phyloP scores from a whole-genome alignment of 169 alveolate genomes.

The Plasmodium coatneyi region DNA sequence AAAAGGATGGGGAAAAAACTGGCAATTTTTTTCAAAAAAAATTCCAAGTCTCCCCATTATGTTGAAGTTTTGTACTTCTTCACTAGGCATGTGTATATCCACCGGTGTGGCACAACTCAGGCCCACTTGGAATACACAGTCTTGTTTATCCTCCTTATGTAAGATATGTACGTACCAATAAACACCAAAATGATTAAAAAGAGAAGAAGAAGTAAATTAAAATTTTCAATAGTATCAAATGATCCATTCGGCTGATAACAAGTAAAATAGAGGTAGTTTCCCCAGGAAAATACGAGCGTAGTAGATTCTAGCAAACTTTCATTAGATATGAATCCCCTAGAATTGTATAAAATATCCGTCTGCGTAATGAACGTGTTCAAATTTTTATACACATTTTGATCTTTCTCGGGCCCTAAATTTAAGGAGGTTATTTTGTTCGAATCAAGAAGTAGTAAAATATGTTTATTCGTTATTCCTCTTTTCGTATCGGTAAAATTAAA shows the following conservation, averaged over 20 bases:
- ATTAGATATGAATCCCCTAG: constrained; percentile 64
- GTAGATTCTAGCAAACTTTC: constrained; percentile 73
- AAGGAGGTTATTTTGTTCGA: constrained; percentile 51
- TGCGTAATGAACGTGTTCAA: constrained; percentile 61
- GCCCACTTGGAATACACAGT: constrained; percentile 47
- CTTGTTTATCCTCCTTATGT: constrained; percentile 45
- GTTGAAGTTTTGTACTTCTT: background rate
- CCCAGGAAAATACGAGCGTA: constrained; percentile 72
- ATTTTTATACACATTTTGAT: constrained; percentile 14
- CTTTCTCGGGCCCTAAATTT: constrained; percentile 21
- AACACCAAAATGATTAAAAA: constrained; percentile 52
- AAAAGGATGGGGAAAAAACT: background rate
- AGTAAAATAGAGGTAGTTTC: constrained; percentile 56
- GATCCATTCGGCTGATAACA: constrained; percentile 73
- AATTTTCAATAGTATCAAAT: constrained; percentile 53
- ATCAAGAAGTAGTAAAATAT: constrained; percentile 53
- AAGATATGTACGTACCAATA: constrained; percentile 58
- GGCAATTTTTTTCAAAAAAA: background rate
- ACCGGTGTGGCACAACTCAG: background rate
- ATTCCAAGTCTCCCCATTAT: background rate
- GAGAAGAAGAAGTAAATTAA: constrained; percentile 20
- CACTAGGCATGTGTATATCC: background rate
- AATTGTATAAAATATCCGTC: constrained; percentile 66
- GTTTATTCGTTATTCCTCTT: constrained; percentile 73
- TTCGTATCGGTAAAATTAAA: constrained; percentile 74